Conservation (phyloP, 176 grass and related monocot genomes). For the Rhynchospora pubera region DNA sequence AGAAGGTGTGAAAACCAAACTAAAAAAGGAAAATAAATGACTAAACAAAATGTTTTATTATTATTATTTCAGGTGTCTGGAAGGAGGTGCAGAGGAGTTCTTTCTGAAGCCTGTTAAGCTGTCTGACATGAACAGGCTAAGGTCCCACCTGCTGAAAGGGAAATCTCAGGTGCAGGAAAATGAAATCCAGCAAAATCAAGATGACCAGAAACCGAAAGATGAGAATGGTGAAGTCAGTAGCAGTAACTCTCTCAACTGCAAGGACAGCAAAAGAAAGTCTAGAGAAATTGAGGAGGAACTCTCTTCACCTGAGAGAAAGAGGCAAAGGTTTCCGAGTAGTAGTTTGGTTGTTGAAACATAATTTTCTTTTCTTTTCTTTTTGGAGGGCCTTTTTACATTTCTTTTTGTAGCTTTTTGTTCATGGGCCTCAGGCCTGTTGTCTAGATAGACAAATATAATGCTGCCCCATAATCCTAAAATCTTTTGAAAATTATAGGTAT, state of each 20-base stretch:
- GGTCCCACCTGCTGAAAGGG: slow-evolving; percentile 64
- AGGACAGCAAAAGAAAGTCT: slow-evolving; percentile 49
- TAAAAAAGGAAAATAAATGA: background rate
- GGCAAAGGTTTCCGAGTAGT: slow-evolving; percentile 46
- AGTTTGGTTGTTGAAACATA: slow-evolving; percentile 56
- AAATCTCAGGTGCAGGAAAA: slow-evolving; percentile 23
- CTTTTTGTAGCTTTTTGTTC: slow-evolving; percentile 9
- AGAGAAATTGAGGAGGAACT: slow-evolving; percentile 40
- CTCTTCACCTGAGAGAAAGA: slow-evolving; percentile 53
- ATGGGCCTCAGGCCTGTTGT: slow-evolving; percentile 9
- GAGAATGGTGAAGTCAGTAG: background rate
- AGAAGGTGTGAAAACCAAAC: background rate
- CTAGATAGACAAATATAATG: slow-evolving; percentile 14
- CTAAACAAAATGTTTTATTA: background rate
- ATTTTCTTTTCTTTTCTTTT: slow-evolving; percentile 11
- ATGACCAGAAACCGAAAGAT: background rate
- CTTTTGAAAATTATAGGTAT: slow-evolving; percentile 2
- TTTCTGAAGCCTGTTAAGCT: slow-evolving; percentile 88
- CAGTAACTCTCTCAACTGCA: background rate
- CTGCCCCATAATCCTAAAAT: background rate
- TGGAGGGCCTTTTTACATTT: background rate
- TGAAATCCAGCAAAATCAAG: slow-evolving; percentile 8
- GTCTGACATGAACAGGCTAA: slow-evolving; percentile 89
- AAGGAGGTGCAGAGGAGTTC: slow-evolving; percentile 97
- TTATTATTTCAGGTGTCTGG: slow-evolving; percentile 59